Evolutionary conservation across 106 monocot species (phyloP), one percentile per base, ranked within the genome.

Genomic region (Platanthera guangdongensis): DNA sequence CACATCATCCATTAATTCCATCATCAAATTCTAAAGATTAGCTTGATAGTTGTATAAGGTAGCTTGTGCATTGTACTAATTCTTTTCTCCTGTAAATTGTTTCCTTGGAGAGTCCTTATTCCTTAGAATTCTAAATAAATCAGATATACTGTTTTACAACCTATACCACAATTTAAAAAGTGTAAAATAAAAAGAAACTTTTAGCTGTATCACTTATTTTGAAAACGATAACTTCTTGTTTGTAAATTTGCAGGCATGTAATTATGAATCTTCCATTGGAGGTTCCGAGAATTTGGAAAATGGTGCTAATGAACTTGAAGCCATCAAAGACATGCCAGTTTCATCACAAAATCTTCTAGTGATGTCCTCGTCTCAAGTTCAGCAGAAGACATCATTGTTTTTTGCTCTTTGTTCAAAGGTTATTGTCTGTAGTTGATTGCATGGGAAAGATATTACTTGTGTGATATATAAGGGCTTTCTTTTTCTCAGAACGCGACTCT

Each of bases 371-470:
- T 80, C 86, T 63, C 78, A 88, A 65, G 91, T 85, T 45, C 90
- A 94, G 63, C 84, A 74, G 69, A 82, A 88, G 54, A 86, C 81
- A 32, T 85, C 99, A 39, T 77, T 99, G 73, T 99, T 90, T 79
- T 99, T 99, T 82, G 86, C 92, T 79, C 86, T 99, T 69, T 99
- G 94, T 80, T 73, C 86, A 13, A 99, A 94, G 99, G 97, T 93
- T 51, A 18, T 45, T 14, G 8, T 55, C 1, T 67, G 15, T 72
- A 10, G 1, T 59, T 21, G 3, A 51, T 51, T 72, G 18, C 22
- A 72, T 72, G 9, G 13, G 2, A 72, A 1, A 39, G 51, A 71
- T 47, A 72, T 51, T 8, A 51, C 32, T 77, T 62, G 72, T 9
- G 6, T 55, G 30, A 68, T 48, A 63, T 14, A 8, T 14, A 46